Percentiles rank a stretch among this genome's conserved stretches.
phyloP scores from a whole-genome alignment of 805 yeast genomes.

The Debaryomyces hansenii region DNA sequence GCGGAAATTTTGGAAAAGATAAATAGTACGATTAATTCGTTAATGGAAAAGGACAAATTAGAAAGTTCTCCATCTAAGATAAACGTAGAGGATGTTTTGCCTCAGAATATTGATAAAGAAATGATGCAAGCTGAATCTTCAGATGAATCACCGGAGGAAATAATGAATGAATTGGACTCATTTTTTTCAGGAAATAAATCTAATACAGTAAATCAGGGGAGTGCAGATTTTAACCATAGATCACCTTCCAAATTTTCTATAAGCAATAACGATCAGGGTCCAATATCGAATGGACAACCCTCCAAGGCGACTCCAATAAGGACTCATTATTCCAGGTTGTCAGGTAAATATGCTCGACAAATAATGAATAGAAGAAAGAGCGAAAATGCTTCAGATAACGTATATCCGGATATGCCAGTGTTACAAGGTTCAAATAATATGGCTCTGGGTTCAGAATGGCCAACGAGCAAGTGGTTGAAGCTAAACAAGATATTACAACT shows the following conservation, averaged over 20 bases:
- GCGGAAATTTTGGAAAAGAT: conserved; percentile 25
- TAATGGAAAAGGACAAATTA: conserved; percentile 10
- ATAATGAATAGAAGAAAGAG: conserved; percentile 7
- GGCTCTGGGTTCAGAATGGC: conserved; percentile 19
- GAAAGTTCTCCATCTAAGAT: not conserved
- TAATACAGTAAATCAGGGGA: not conserved
- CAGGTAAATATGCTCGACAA: conserved; percentile 20
- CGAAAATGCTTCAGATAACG: not conserved
- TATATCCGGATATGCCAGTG: not conserved
- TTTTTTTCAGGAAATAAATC: conserved; percentile 6
- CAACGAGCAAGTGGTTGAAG: conserved; percentile 31
- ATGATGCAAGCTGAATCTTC: conserved; percentile 8
- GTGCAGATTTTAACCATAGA: not conserved
- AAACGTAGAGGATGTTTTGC: not conserved
- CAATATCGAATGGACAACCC: not conserved
- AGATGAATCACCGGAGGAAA: conserved; percentile 16
- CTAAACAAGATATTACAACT: conserved; percentile 27
- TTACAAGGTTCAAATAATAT: not conserved
- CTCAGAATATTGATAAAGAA: not conserved
- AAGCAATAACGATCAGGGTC: not conserved
- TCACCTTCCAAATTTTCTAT: not conserved
- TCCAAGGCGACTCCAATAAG: not conserved
- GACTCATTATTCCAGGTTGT: conserved; percentile 1
- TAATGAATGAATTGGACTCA: conserved; percentile 19
- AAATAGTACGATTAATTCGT: conserved; percentile 19